These are phyloP conservation scores for Capsicum rhomboideum DNA, from an alignment of 257 asterid species.

Conservation along the genomic window DNA sequence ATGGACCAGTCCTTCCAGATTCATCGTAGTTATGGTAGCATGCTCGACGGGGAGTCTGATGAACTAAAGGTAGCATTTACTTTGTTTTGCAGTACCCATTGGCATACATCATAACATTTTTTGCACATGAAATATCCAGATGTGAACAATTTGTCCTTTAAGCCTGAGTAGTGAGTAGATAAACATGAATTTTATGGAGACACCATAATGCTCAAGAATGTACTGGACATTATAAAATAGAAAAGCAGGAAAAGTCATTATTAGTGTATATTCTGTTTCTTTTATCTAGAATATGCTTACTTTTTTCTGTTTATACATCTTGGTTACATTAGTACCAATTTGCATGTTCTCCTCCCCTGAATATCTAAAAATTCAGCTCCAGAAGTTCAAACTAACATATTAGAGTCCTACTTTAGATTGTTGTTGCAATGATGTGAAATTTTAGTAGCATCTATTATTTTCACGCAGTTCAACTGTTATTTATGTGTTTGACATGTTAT, in stretches of 20 bases:
- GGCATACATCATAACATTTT: neutral
- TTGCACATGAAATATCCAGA: neutral
- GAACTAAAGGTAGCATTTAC: constrained; percentile 69
- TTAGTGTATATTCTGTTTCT: neutral
- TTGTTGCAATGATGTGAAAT: neutral
- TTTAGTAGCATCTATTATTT: neutral
- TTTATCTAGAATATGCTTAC: neutral
- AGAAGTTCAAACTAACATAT: neutral
- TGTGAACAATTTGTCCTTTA: neutral
- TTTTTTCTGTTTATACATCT: neutral
- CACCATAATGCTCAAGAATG: neutral
- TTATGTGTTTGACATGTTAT: constrained; percentile 1
- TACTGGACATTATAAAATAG: neutral
- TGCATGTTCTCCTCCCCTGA: neutral
- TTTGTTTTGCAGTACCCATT: neutral
- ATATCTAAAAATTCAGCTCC: neutral
- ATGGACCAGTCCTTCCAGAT: constrained; percentile 95
- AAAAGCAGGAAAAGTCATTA: neutral
- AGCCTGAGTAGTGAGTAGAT: neutral
- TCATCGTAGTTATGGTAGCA: constrained; percentile 93
- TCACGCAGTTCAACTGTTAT: neutral
- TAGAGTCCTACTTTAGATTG: neutral
- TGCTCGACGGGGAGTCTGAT: constrained; percentile 99
- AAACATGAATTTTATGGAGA: neutral
- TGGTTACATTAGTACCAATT: neutral